Conservation (phyloP, 805 yeast genomes). For the Saccharomycopsis guyanensis region DNA sequence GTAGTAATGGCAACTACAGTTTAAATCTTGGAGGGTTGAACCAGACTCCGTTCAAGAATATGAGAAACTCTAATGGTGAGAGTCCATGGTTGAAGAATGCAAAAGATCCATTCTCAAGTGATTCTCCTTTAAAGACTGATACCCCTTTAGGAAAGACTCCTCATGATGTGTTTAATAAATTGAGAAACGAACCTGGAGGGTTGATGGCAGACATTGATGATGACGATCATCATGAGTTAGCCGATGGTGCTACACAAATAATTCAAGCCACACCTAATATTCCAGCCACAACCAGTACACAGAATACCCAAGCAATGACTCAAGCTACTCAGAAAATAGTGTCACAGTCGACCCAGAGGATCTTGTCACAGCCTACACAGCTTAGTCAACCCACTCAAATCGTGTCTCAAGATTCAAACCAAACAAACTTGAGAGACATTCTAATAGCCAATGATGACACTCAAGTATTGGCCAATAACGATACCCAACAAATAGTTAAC, state of each 20-base stretch:
- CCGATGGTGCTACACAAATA: background rate
- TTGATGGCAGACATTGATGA: background rate
- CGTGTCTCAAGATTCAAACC: too few species aligned
- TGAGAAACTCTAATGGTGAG: constrained; percentile 11
- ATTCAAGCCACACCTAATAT: too few species aligned
- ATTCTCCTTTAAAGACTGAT: constrained; percentile 12
- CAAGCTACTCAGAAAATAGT: too few species aligned
- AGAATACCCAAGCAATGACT: too few species aligned
- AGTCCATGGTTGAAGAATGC: constrained; percentile 28
- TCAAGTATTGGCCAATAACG: too few species aligned
- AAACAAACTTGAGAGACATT: too few species aligned
- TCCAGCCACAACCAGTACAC: too few species aligned
- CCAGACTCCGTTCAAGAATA: constrained; percentile 24
- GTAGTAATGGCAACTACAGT: constrained; percentile 37
- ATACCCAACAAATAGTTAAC: too few species aligned
- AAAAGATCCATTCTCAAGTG: constrained; percentile 33
- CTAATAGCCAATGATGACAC: too few species aligned
- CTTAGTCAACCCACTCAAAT: too few species aligned
- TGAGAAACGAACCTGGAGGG: constrained; percentile 3
- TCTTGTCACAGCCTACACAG: too few species aligned
- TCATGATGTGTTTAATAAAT: constrained; percentile 13
- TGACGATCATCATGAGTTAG: background rate
- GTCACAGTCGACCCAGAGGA: too few species aligned
- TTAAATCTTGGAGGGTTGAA: constrained; percentile 13
- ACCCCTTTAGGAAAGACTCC: constrained; percentile 3